Conservation (phyloP, 805 yeast genomes). For the Lachancea kluyveri region DNA sequence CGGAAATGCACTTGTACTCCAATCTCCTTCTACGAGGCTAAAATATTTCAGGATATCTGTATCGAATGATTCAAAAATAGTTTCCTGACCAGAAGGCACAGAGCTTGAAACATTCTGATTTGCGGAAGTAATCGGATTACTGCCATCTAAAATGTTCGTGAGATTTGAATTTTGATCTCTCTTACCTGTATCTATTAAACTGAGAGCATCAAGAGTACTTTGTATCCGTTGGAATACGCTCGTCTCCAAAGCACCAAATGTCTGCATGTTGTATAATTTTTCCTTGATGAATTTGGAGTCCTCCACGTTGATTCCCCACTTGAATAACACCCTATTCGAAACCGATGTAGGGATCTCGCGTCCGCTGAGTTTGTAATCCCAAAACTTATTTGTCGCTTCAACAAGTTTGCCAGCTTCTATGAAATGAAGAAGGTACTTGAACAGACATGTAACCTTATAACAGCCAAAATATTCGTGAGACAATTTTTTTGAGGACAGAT, state of each 20-base stretch:
- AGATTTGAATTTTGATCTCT: background rate
- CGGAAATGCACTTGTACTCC: too few relatives aligned
- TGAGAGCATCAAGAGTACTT: background rate
- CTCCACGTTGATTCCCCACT: constrained; percentile 7
- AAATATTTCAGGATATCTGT: too few relatives aligned
- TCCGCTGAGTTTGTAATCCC: constrained; percentile 5
- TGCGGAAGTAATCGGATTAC: background rate
- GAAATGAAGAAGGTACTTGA: constrained; percentile 5
- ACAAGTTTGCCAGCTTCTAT: constrained; percentile 3
- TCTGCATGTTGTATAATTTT: constrained; percentile 1
- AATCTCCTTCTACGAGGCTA: too few relatives aligned
- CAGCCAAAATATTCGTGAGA: constrained; percentile 1
- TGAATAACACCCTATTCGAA: background rate
- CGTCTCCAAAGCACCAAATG: background rate
- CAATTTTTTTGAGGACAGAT: too few relatives aligned
- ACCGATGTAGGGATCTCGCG: constrained; percentile 3
- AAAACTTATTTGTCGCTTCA: constrained; percentile 6
- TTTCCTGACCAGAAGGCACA: background rate
- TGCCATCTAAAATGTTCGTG: background rate
- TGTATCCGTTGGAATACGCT: background rate
- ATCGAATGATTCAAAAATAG: constrained; percentile 2
- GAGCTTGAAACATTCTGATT: background rate
- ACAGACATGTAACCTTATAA: constrained; percentile 1
- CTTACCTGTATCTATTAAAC: background rate
- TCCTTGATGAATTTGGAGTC: constrained; percentile 4